Evolutionary conservation across 2,329 filamentous ascomycete genomes (phyloP).

Genomic region (Zymoseptoria crescenta): DNA sequence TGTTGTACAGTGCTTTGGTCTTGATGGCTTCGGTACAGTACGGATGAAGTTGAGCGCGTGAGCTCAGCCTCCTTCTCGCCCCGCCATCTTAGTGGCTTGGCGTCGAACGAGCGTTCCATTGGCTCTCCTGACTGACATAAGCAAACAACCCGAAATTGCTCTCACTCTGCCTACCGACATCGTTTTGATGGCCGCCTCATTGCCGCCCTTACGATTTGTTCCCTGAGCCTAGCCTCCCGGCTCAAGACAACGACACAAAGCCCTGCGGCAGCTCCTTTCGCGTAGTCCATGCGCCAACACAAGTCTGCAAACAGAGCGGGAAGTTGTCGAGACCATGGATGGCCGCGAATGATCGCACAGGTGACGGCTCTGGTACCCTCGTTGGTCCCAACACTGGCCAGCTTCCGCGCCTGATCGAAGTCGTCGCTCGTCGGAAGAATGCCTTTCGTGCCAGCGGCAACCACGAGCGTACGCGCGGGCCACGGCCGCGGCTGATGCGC

Average conservation of each 20-base stretch:
- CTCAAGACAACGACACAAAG: conserved; percentile 2
- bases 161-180: too few relatives aligned
- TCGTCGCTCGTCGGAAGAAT: conserved; percentile 21
- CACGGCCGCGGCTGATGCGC: conserved; percentile 3
- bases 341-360: conserved; percentile 19
- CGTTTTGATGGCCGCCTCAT: too few relatives aligned
- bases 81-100: neutral
- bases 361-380: conserved; percentile 14
- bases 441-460: conserved; percentile 21
- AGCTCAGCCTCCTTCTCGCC: neutral
- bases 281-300: conserved; percentile 15
- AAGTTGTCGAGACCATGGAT: conserved; percentile 23
- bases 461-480: conserved; percentile 19
- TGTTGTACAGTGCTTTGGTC: neutral
- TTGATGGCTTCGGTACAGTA: neutral
- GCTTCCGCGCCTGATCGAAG: conserved; percentile 10
- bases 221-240: neutral
- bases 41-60: neutral
- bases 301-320: conserved; percentile 19
- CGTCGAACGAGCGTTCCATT: neutral
- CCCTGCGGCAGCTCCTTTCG: conserved; percentile 7
- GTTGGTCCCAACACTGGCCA: conserved; percentile 17
- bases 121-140: neutral
- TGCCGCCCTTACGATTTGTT: too few relatives aligned
- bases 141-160: neutral